Conservation (phyloP, 306 rosid species). For the Biancaea sappan region DNA sequence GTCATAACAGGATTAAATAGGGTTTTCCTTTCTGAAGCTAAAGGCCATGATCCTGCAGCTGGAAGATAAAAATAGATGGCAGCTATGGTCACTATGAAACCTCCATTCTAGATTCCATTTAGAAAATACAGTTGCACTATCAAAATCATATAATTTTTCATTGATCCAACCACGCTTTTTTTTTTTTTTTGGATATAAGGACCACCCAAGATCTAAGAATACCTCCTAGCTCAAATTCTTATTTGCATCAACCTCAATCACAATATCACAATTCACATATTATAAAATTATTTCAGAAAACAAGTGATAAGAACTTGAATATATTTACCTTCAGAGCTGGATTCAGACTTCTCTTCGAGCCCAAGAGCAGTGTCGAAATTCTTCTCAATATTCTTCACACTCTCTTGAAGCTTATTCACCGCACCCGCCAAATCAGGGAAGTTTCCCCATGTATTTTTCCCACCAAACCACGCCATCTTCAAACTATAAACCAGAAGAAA, state of each 20-base stretch:
- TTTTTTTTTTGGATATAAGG: too few relatives aligned
- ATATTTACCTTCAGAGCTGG: conserved; percentile 81
- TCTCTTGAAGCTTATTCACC: conserved; percentile 97
- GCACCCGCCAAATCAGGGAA: conserved; percentile 97
- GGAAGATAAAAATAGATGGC: conserved; percentile 33
- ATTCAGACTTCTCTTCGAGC: conserved; percentile 73
- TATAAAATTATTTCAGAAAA: conserved; percentile 9
- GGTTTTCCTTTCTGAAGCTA: conserved; percentile 50
- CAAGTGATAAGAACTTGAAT: conserved; percentile 22
- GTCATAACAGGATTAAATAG: conserved; percentile 67
- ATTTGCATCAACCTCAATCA: conserved; percentile 20
- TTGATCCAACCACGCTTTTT: conserved; percentile 4
- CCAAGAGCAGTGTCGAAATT: conserved; percentile 95
- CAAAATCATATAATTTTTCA: not conserved
- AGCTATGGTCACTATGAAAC: conserved; percentile 32
- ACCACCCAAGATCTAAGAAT: not conserved
- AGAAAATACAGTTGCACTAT: conserved; percentile 10
- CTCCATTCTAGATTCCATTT: not conserved
- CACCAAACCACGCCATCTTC: conserved; percentile 94
- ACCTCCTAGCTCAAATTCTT: conserved; percentile 2
- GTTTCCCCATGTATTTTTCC: conserved; percentile 80
- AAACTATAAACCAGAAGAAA: conserved; percentile 38
- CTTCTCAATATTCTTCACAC: conserved; percentile 98
- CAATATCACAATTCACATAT: conserved; percentile 10
- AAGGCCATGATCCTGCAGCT: conserved; percentile 64